Evolutionary conservation across 2,329 filamentous ascomycete species (phyloP), one percentile per base, ranked within the genome.

Genomic region (Pseudofabraea citricarpa): DNA sequence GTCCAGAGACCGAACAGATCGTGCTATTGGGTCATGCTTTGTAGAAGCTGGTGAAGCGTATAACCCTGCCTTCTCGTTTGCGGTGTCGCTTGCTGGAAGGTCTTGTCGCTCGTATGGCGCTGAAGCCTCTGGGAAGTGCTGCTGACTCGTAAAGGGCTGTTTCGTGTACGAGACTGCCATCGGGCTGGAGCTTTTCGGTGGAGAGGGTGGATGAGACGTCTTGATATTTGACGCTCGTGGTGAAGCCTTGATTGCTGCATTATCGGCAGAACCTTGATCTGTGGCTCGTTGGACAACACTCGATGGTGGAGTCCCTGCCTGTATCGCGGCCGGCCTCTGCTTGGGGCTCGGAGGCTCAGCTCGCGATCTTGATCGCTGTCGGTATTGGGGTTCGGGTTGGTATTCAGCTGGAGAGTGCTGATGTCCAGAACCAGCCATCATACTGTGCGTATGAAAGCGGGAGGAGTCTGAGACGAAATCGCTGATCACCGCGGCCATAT

Each of bases 401-500:
- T 20, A 62, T 55, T 74, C 67, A 61, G 72, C 68, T 44, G 70
- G 59, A 46, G 69, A 69, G 50, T 68, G 54, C 50, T 57, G 70
- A 52, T 72, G 71, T 51, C 69, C 69, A 51, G 70, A 51, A 64
- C 65, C 51, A 46, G 69, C 66, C 71, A 88, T 85, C 74, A 82
- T 85, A 81, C 42, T 42, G 46, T 49, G 56, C 40, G 40, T 35
- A 33, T 58, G 79, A 67, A 85, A 83, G 68, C 81, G 77, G 57
- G 79, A 74, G 56, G 82, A 74, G 68, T 88, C 82, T 65, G 86
- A 77, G 68, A 82, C 80, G 70, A 82, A 82, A 72, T 91, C 87
- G 64, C 77, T 76, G 56, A 82, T 75, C 66, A 82, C 64, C 66
- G 78, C 72, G 60, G 78, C 79, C 79, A 83, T 83, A 68, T 61